These are phyloP conservation scores for Starmerella tilneyi DNA, from an alignment of 805 yeast genomes.

Conservation along the genomic window DNA sequence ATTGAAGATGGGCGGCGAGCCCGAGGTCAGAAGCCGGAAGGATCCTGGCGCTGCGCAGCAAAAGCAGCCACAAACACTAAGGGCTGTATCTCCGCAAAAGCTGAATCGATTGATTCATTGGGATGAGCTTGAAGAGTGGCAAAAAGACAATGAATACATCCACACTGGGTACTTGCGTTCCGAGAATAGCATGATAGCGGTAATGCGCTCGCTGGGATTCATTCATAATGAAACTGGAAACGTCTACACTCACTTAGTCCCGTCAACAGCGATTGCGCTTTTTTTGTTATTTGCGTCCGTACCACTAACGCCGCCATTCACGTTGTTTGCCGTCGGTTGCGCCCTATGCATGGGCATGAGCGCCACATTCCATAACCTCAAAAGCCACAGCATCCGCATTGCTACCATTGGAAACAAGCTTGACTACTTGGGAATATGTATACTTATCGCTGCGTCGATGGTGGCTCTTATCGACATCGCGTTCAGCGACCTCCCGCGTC, in stretches of 20 bases:
- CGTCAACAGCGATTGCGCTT: slow-evolving; percentile 27
- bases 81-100: too few species aligned
- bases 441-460: slow-evolving; percentile 55
- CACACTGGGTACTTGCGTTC: slow-evolving; percentile 53
- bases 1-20: not conserved
- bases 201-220: slow-evolving; percentile 42
- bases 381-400: slow-evolving; percentile 52
- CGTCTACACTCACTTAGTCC: slow-evolving; percentile 52
- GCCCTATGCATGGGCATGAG: slow-evolving; percentile 52
- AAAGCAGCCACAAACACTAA: not conserved
- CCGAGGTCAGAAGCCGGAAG: not conserved
- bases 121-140: slow-evolving; percentile 62
- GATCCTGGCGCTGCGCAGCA: too few species aligned
- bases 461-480: slow-evolving; percentile 42
- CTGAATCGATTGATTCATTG: slow-evolving; percentile 31
- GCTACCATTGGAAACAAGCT: slow-evolving; percentile 53
- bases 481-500: slow-evolving; percentile 32
- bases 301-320: slow-evolving; percentile 34
- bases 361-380: slow-evolving; percentile 55
- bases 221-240: slow-evolving; percentile 65
- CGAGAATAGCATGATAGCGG: slow-evolving; percentile 39
- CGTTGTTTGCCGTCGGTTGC: slow-evolving; percentile 49
- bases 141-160: slow-evolving; percentile 60
- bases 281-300: slow-evolving; percentile 17
- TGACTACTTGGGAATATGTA: slow-evolving; percentile 66